phyloP scores from a whole-genome alignment of 2,329 filamentous ascomycete species.

The Sporothrix phasma region DNA sequence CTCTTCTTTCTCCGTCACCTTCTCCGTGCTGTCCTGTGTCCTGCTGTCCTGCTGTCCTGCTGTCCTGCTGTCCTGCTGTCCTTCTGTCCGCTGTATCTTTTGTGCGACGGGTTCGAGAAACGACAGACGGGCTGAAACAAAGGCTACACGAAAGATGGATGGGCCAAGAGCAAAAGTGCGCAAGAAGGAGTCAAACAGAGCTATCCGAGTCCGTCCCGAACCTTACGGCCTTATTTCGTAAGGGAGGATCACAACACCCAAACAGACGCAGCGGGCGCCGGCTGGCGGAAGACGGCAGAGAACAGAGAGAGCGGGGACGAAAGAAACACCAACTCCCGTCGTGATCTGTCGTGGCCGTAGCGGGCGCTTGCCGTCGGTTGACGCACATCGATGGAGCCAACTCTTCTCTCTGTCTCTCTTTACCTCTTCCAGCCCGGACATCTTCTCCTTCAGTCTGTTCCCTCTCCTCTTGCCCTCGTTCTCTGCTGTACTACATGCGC shows the following conservation, averaged over 20 bases:
- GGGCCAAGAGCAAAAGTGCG: not conserved
- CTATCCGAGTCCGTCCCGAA: conserved; percentile 10
- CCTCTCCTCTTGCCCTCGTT: not conserved
- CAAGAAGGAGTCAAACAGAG: not conserved
- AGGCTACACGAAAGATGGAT: not conserved
- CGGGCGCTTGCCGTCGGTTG: not conserved
- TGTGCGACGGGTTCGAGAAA: not conserved
- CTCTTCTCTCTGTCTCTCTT: not conserved
- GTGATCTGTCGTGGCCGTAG: not conserved
- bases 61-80: too few species aligned
- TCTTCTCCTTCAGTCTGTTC: not conserved
- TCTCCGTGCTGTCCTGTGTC: not conserved
- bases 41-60: too few species aligned
- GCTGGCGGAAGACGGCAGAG: not conserved
- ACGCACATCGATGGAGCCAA: not conserved
- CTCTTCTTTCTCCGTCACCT: not conserved
- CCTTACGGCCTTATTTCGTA: conserved; percentile 14
- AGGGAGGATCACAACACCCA: not conserved
- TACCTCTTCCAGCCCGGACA: not conserved
- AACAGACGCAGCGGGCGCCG: too few species aligned
- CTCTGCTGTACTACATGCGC: not conserved
- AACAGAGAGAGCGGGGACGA: too few species aligned
- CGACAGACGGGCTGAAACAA: not conserved
- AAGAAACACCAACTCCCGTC: too few species aligned
- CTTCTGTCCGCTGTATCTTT: too few species aligned